Evolutionary conservation across 768 basidiomycete genomes (phyloP).

Genomic region (Calocybe indica): DNA sequence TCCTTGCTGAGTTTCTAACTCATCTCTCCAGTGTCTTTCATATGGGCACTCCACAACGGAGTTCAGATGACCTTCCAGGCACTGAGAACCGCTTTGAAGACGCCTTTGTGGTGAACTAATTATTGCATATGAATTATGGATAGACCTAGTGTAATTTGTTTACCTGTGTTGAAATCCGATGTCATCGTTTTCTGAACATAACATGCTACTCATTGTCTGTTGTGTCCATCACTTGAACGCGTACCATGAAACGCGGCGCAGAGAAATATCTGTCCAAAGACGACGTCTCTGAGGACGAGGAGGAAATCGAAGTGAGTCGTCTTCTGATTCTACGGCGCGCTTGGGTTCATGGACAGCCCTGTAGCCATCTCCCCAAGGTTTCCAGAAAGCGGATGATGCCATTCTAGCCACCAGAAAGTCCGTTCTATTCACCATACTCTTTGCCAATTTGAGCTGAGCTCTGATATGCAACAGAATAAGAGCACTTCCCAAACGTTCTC

Average conservation of each 20-base stretch:
- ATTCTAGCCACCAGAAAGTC: constrained; percentile 53
- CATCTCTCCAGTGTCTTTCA: constrained; percentile 43
- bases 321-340: too few relatives aligned
- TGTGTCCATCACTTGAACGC: not conserved
- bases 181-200: not conserved
- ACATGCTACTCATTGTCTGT: not conserved
- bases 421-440: constrained; percentile 16
- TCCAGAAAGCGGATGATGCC: constrained; percentile 57
- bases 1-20: constrained; percentile 2
- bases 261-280: constrained; percentile 67
- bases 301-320: constrained; percentile 16
- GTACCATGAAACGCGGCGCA: constrained; percentile 66
- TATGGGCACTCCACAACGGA: constrained; percentile 56
- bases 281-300: constrained; percentile 34
- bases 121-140: constrained; percentile 5
- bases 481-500: constrained; percentile 49
- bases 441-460: not conserved
- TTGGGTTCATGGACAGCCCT: too few relatives aligned
- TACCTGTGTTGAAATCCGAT: not conserved
- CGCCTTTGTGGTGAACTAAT: constrained; percentile 25
- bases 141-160: not conserved
- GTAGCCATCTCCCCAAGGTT: constrained; percentile 31
- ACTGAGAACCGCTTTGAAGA: constrained; percentile 42
- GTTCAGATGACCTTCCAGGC: constrained; percentile 45
- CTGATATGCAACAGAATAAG: constrained; percentile 45